phyloP scores from a whole-genome alignment of 306 rosid genomes.

The Medicago arabica region DNA sequence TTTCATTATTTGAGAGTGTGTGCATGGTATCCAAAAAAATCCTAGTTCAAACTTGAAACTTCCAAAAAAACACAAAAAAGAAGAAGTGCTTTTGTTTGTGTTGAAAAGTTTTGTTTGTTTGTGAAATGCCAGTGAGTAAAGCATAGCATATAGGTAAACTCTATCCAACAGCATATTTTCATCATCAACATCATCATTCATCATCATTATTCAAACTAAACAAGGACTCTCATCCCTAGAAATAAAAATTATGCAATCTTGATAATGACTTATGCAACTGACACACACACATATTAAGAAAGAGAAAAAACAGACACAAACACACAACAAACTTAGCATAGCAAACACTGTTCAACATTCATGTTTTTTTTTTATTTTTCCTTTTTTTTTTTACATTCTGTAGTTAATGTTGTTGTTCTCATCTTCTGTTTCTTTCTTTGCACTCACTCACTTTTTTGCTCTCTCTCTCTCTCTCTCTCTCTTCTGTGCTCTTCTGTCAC shows the following conservation, averaged over 20 bases:
- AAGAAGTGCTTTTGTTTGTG: conserved; percentile 55
- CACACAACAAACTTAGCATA: conserved; percentile 10
- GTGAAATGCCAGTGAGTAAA: conserved; percentile 35
- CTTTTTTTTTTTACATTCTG: conserved; percentile 28
- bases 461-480: conserved; percentile 32
- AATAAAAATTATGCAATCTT: conserved; percentile 46
- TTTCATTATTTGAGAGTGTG: neutral
- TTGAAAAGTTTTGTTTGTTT: conserved; percentile 50
- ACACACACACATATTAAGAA: conserved; percentile 40
- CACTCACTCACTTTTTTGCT: no score
- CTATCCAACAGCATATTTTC: neutral
- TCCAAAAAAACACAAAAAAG: conserved; percentile 37
- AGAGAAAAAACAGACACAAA: conserved; percentile 12
- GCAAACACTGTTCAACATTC: conserved; percentile 38
- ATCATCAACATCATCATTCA: conserved; percentile 33
- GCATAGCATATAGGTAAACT: conserved; percentile 28
- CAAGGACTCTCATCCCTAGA: conserved; percentile 41
- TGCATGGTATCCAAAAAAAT: conserved; percentile 23
- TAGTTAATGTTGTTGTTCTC: conserved; percentile 46
- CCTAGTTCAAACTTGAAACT: conserved; percentile 28
- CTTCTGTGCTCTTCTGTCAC: conserved; percentile 43
- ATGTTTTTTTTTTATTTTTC: conserved; percentile 36
- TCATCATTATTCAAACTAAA: conserved; percentile 31
- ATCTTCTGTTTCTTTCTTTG: neutral
- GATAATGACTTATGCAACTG: conserved; percentile 74